Evolutionary conservation across 345 rosid genomes (phyloP), one percentile per base, ranked within the genome.

Genomic region (Eucalyptus tenuipes): DNA sequence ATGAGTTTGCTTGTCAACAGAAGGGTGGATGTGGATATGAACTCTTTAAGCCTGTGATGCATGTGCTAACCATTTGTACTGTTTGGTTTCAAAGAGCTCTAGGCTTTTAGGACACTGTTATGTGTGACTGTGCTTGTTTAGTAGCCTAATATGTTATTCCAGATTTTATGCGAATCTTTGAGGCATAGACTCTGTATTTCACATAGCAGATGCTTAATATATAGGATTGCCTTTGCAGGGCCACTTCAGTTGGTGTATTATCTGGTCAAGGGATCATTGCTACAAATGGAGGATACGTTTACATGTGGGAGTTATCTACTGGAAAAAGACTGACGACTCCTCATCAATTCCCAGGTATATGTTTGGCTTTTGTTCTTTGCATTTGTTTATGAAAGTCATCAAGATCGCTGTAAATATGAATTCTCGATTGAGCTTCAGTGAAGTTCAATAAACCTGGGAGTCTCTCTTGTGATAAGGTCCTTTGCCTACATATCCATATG

Each of bases 311-410:
- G 86, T 87, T 96, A 90, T 91, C 93, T 49, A 94, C 94, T 4
- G 99, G 99, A 87, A 87, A 68, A 45, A 95, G 89, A 91, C 93
- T 97, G 50, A 96, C 96, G 14, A 91, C 88, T 61, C 93, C 93
- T 89, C 96, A 95, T 92, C 92, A 93, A 91, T 95, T 96, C 90
- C 91, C 94, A 93, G 99, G 99, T 97, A 93, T 86, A 49, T 20
- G n/a, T 45, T 31, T 66, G 27, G 71, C 49, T 49, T 53, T 85
- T 24, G 20, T 61, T 68, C 44, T 47, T 48, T 86, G 16, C 87
- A 45, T 66, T 66, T 86, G 42, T 22, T 87, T 90, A 31, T 86
- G 87, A 50, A 50, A 49, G 44, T 71, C 81, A 71, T 71, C 25
- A 37, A 71, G 81, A 18, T n/a, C n/a, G n/a, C n/a, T 71, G 82